Evolutionary conservation across 805 yeast genomes (phyloP), one percentile per base, ranked within the genome.

Genomic region (Lipomyces starkeyi): DNA sequence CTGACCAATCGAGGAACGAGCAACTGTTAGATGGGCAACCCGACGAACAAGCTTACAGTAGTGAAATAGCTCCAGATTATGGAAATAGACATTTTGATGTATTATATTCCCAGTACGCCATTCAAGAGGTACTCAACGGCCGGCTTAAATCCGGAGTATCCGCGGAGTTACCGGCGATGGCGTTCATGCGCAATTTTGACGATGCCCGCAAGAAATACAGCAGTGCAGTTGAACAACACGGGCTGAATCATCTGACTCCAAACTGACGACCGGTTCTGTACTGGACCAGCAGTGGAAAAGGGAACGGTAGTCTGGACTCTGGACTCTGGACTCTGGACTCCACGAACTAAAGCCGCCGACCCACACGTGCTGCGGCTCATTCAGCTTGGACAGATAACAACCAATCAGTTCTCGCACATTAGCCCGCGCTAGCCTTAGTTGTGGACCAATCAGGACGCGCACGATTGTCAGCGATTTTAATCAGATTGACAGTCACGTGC

Each of bases 401-500:
- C 56, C 34, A 53, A 53, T 53, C 34, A 14, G 3, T 29, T 7
- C 32, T n/a, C 17, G 34, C 13, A 13, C 34, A 53, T 29, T 29
- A 20, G 25, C 27, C 27, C 54, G 27, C 54, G 27, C 49, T 14
- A 40, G 58, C 60, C 7, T 29, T 13, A n/a, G 4, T 6, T 32
- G 8, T 17, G 32, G 56, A 62, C 70, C 70, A 67, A 67, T 67
- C 62, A 57, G 57, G 43, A 60, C 22, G 25, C 35, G 17, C 57
- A 17, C 49, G 58, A 61, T 57, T 53, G 66, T 63, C 66, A 63
- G 52, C 66, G 20, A n/a, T 13, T 29, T 35, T 49, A 49, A 43
- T 55, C 59, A 37, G 58, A 35, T 20, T 17, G 9, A 5, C 3
- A 2, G 37, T 61, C 69, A 65, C 69, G 69, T 65, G 69, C 63